Evolutionary conservation across 129 eudicot species (phyloP), one percentile per base, ranked within the genome.

Genomic region (Solidago caesia): DNA sequence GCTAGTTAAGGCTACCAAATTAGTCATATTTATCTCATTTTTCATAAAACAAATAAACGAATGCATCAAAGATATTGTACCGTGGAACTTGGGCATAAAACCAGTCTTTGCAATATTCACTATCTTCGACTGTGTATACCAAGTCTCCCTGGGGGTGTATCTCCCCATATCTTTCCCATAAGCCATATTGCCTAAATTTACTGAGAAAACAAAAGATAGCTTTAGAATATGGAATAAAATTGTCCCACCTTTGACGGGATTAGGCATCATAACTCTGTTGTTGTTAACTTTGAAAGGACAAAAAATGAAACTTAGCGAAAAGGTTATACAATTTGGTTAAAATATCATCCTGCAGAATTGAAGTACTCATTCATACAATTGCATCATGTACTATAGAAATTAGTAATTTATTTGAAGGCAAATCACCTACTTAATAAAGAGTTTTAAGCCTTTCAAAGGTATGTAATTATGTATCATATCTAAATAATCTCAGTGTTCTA

Each of bases 151-250:
- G 67, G 5, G 96, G 92, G 59, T 93, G 88, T 55, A 88, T 56
- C 57, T 93, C 98, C 26, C 90, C 81, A 55, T 93, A 93, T 75
- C 92, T 82, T 45, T 93, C 96, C 98, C 98, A 93, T 49, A 93
- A 81, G 29, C 98, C 98, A 83, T 93, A 93, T 45, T 93, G 98
- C 81, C 98, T 86, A 82, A 88, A 90, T 67, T 87, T 93, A 85
- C 79, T 68, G 51, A 76, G 11, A 79, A 49, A n/a, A 62, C 41
- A 53, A 1, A 8, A 12, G 3, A 57, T 27, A 41, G 26, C 27
- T 7, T 47, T 12, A 73, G 16, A 3, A 33, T 33, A 33, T 33
- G 39, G 0, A 33, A 9, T 6, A 51, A 57, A 58, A 21, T 21
- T 21, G 21, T 21, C 21, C 21, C 21, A 0, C 21, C 21, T 21